Percentiles rank a stretch among this genome's conserved stretches.
phyloP scores from a whole-genome alignment of 1,139 yeast species.

The Geotrichum candidum region DNA sequence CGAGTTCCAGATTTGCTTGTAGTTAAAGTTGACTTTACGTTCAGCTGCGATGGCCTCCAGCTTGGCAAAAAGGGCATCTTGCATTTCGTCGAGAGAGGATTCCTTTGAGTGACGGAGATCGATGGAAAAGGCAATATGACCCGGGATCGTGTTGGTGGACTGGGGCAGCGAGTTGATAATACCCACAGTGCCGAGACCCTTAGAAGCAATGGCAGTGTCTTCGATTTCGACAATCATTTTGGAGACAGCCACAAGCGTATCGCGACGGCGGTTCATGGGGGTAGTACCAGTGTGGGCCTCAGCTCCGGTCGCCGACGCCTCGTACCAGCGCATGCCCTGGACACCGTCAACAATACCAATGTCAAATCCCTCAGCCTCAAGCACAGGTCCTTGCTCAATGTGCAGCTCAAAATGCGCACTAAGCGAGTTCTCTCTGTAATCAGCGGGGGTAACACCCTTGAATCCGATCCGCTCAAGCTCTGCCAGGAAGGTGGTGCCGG shows the following conservation, averaged over 20 bases:
- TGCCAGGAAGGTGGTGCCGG: slow-evolving; percentile 41
- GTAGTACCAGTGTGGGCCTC: slow-evolving; percentile 74
- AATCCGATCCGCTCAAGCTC: slow-evolving; percentile 61
- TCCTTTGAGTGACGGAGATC: slow-evolving; percentile 56
- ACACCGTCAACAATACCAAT: slow-evolving; percentile 65
- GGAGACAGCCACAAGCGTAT: slow-evolving; percentile 55
- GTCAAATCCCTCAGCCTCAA: slow-evolving; percentile 49
- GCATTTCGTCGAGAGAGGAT: slow-evolving; percentile 39
- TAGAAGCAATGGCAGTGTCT: slow-evolving; percentile 47
- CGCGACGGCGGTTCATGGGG: slow-evolving; percentile 57
- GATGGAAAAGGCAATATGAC: slow-evolving; percentile 49
- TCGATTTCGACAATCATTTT: slow-evolving; percentile 51
- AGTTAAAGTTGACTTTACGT: slow-evolving; percentile 40
- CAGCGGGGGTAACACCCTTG: slow-evolving; percentile 46
- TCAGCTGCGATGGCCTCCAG: slow-evolving; percentile 38
- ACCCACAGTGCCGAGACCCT: slow-evolving; percentile 58
- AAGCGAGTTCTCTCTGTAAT: slow-evolving; percentile 48
- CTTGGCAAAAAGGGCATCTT: slow-evolving; percentile 38
- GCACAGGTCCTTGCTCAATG: slow-evolving; percentile 70
- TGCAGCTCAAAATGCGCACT: slow-evolving; percentile 69
- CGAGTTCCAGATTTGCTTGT: slow-evolving; percentile 40
- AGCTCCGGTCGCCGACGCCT: slow-evolving; percentile 49
- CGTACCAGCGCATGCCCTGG: slow-evolving; percentile 62
- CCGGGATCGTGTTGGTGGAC: slow-evolving; percentile 63
- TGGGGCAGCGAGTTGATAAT: slow-evolving; percentile 51